These are phyloP conservation scores for Homolaphlyctis polyrhiza DNA, from an alignment of 371 early-diverging fungal genomes.

Conservation along the genomic window DNA sequence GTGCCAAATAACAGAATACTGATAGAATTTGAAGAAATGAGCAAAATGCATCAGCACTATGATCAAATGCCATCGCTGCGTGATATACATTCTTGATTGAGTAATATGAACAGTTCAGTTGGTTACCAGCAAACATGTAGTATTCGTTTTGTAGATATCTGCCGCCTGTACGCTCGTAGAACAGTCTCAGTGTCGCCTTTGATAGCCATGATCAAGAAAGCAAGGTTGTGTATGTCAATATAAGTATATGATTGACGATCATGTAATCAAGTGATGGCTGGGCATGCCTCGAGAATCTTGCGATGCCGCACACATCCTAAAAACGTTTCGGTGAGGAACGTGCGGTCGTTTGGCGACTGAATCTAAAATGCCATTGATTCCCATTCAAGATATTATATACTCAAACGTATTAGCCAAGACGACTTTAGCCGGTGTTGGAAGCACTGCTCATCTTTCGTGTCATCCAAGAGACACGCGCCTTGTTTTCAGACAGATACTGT, in stretches of 20 bases:
- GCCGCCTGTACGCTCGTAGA: slow-evolving; percentile 24
- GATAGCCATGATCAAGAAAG: too few relatives aligned
- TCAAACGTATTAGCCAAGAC: neutral
- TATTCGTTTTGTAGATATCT: slow-evolving; percentile 26
- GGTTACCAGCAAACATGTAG: slow-evolving; percentile 31
- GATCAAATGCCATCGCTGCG: too few relatives aligned
- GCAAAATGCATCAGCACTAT: neutral
- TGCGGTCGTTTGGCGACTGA: slow-evolving; percentile 9
- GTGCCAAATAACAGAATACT: slow-evolving; percentile 31
- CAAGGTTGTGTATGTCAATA: neutral
- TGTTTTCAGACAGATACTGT: slow-evolving; percentile 19
- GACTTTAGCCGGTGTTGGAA: too few relatives aligned
- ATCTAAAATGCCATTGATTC: too few relatives aligned
- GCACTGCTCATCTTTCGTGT: too few relatives aligned
- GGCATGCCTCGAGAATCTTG: slow-evolving; percentile 22
- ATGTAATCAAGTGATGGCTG: slow-evolving; percentile 3
- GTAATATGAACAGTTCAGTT: too few relatives aligned
- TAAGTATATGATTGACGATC: neutral
- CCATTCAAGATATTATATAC: neutral
- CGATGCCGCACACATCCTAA: slow-evolving; percentile 29
- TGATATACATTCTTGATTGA: too few relatives aligned
- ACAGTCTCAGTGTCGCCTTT: slow-evolving; percentile 25
- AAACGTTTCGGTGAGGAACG: slow-evolving; percentile 31
- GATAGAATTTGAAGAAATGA: too few relatives aligned
- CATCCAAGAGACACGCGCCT: too few relatives aligned